Conservation (phyloP, 1,139 yeast species). For the Hansenula sp. region DNA sequence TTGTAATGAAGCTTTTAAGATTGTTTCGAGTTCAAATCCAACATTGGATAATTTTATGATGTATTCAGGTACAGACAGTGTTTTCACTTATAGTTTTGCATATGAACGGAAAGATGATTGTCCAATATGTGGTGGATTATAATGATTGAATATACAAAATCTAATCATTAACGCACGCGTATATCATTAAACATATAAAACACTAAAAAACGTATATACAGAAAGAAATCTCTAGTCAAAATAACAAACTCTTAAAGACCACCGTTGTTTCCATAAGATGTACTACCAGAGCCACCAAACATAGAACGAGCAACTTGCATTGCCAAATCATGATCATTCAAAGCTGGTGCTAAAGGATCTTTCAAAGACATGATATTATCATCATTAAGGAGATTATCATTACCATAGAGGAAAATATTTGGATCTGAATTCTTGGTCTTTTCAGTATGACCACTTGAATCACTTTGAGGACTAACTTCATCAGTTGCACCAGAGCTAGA, state of each 20-base stretch:
- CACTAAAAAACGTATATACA: background rate
- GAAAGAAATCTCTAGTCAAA: background rate
- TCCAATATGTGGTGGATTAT: constrained; percentile 64
- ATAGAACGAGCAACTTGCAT: constrained; percentile 22
- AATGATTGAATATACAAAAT: background rate
- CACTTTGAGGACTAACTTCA: constrained; percentile 19
- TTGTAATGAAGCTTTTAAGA: constrained; percentile 82
- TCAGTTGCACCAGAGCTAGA: constrained; percentile 8
- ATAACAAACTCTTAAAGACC: background rate
- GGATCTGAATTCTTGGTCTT: background rate
- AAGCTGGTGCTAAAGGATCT: background rate
- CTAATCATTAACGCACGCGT: background rate
- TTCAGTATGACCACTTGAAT: background rate
- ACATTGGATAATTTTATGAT: constrained; percentile 77
- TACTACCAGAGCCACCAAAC: constrained; percentile 17
- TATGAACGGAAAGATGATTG: constrained; percentile 60
- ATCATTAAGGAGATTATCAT: background rate
- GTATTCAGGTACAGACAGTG: constrained; percentile 77
- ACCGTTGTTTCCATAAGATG: background rate
- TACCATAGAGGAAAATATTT: background rate
- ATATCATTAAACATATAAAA: background rate
- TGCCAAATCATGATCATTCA: constrained; percentile 16
- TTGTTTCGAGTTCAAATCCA: constrained; percentile 66
- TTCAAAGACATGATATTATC: background rate
- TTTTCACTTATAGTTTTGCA: constrained; percentile 68